Evolutionary conservation across 495 filamentous ascomycete species (phyloP).

Genomic region (Hypoxylon perforatum): DNA sequence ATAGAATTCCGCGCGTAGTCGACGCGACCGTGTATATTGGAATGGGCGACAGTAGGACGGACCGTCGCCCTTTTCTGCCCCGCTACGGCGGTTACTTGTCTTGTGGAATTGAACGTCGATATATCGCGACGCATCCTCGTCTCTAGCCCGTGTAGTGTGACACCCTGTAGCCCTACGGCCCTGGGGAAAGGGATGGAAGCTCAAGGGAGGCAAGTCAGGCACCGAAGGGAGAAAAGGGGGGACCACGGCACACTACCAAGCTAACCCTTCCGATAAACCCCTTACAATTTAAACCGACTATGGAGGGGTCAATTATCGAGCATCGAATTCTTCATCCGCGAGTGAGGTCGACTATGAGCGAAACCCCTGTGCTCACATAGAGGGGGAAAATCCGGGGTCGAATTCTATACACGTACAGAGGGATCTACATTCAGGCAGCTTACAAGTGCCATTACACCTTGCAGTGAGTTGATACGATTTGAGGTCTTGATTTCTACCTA

Average conservation of each 20-base stretch:
- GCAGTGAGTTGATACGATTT: too few relatives aligned
- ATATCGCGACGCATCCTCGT: constrained; percentile 6
- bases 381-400: too few relatives aligned
- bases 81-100: too few relatives aligned
- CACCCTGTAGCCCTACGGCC: too few relatives aligned
- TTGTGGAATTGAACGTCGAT: constrained; percentile 3
- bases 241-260: not conserved
- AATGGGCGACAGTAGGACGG: constrained; percentile 3
- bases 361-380: not conserved
- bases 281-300: constrained; percentile 11
- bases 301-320: constrained; percentile 26
- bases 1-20: constrained; percentile 9
- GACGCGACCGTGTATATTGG: constrained; percentile 1
- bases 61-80: too few relatives aligned
- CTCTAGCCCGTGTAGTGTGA: too few relatives aligned
- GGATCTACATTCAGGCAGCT: too few relatives aligned
- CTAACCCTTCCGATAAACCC: not conserved
- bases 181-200: not conserved
- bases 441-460: too few relatives aligned
- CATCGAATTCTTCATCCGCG: constrained; percentile 9
- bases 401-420: too few relatives aligned
- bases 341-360: not conserved
- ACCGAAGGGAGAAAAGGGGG: constrained; percentile 13
- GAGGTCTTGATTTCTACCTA: too few relatives aligned
- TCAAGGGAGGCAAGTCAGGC: constrained; percentile 15